Conservation (phyloP, 805 yeast species). For the Yarrowia sp. region DNA sequence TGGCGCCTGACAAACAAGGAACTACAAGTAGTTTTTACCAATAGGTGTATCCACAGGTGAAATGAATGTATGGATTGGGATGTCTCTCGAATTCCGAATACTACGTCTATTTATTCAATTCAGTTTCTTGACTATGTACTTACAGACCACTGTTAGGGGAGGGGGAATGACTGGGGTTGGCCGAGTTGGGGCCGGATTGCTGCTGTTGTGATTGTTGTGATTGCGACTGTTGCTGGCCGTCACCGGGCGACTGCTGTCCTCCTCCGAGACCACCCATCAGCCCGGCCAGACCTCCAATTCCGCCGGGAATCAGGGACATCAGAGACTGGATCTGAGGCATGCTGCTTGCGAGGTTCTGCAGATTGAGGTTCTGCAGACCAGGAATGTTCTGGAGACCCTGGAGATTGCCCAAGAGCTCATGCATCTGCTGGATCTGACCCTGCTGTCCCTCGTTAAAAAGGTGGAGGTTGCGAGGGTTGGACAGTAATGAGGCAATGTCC, state of each 20-base stretch:
- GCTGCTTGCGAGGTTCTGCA: slow-evolving; percentile 29
- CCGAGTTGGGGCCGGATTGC: slow-evolving; percentile 8
- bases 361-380: slow-evolving; percentile 20
- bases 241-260: slow-evolving; percentile 4
- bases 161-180: slow-evolving; percentile 29
- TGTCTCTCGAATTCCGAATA: too few relatives aligned
- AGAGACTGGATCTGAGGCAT: slow-evolving; percentile 36
- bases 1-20: too few relatives aligned
- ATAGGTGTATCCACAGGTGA: too few relatives aligned
- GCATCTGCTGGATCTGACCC: slow-evolving; percentile 37
- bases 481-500: slow-evolving; percentile 26
- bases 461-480: slow-evolving; percentile 33
- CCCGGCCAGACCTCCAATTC: slow-evolving; percentile 34
- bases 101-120: neutral
- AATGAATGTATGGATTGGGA: too few relatives aligned
- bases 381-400: slow-evolving; percentile 33
- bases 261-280: slow-evolving; percentile 31
- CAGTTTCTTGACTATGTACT: slow-evolving; percentile 25
- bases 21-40: too few relatives aligned
- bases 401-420: slow-evolving; percentile 29
- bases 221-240: slow-evolving; percentile 7
- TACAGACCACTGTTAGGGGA: slow-evolving; percentile 25
- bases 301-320: slow-evolving; percentile 37
- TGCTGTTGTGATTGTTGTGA: slow-evolving; percentile 6
- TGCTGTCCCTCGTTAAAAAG: slow-evolving; percentile 34